Base-by-base conservation (phyloP, 176 grass and related monocot species). In the Musa acuminata region DNA sequence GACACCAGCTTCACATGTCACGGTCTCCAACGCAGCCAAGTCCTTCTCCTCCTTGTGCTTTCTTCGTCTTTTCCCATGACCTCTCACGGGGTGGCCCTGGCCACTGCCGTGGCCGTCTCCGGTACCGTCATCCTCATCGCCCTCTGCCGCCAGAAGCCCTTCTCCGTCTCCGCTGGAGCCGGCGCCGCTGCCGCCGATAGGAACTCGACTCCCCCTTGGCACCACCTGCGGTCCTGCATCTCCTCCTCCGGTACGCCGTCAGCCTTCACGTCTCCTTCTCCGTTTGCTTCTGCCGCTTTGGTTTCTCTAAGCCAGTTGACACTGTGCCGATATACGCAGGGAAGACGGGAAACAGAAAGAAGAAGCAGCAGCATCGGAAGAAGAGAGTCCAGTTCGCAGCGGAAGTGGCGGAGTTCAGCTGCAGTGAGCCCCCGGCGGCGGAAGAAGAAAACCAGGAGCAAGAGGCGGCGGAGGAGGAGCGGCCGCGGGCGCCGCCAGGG, bases 31-130 rank as follows among this genome's bases (percentile, higher is more conserved):
- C 29, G 29, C 29, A 5, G 29, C 29, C 3, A 11, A 13, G 29
- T 9, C 66, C n/a, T 0, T 14, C 66, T 49, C 29, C 66, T 8
- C 63, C 63, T 26, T 22, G 11, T 65, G n/a, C 35, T 25, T 12
- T 67, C 64, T 35, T 20, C 67, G 8, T 67, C 29, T 71, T 26
- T 60, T 43, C 66, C 83, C 78, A 82, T 83, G 79, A 60, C 82
- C 68, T 87, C 89, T 12, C 85, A 81, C 9, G 87, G 85, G 52
- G 79, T 96, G 3, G 86, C 92, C 0, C 62, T 96, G 14, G 88
- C 83, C 1, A 96, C 89, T 2, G 89, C 89, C 89, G 92, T 96
- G 89, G 93, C 93, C 55, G 87, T 96, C 51, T 96, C 89, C 53
- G 89, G 93, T 78, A 92, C 89, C 10, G 75, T 96, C 76, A 77